These are phyloP conservation scores for Handroanthus guayacan DNA, from an alignment of 257 asterid species.

Conservation along the genomic window DNA sequence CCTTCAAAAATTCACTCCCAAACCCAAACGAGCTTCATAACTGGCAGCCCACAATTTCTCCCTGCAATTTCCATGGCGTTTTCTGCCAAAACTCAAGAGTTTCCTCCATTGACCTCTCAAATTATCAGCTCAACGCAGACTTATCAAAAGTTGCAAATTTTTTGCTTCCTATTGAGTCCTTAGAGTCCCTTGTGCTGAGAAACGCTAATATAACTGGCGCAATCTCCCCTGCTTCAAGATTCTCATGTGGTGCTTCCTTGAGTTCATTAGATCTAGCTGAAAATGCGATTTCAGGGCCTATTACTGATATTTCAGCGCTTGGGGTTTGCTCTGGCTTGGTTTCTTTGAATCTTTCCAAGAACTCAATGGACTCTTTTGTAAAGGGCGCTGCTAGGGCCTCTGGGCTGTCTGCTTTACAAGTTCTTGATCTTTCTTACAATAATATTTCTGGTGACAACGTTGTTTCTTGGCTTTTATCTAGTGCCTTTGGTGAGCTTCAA, in stretches of 20 bases:
- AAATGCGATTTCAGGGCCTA: constrained; percentile 73
- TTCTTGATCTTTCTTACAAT: constrained; percentile 86
- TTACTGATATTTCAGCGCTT: constrained; percentile 58
- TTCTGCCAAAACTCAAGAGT: constrained; percentile 61
- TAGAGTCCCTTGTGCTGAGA: constrained; percentile 72
- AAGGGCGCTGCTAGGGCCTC: constrained; percentile 25
- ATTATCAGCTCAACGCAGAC: constrained; percentile 53
- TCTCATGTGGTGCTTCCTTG: constrained; percentile 51
- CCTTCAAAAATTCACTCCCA: constrained; percentile 70
- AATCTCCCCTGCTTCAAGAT: constrained; percentile 49
- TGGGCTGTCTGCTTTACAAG: constrained; percentile 41
- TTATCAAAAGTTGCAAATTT: constrained; percentile 53
- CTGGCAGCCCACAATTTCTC: constrained; percentile 62
- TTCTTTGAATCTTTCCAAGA: constrained; percentile 70
- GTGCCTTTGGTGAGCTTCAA: constrained; percentile 55
- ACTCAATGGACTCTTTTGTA: constrained; percentile 59
- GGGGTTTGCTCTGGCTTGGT: constrained; percentile 63
- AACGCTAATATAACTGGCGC: constrained; percentile 65
- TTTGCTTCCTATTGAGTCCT: constrained; percentile 52
- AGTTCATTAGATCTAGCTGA: constrained; percentile 75
- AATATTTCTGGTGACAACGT: constrained; percentile 64
- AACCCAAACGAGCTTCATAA: constrained; percentile 51
- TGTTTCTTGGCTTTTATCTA: constrained; percentile 63
- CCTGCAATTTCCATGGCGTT: constrained; percentile 78
- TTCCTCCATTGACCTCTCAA: constrained; percentile 68